Evolutionary conservation across 2,329 filamentous ascomycete species (phyloP), one percentile per base, ranked within the genome.

Genomic region (Lachnellula willkommii): DNA sequence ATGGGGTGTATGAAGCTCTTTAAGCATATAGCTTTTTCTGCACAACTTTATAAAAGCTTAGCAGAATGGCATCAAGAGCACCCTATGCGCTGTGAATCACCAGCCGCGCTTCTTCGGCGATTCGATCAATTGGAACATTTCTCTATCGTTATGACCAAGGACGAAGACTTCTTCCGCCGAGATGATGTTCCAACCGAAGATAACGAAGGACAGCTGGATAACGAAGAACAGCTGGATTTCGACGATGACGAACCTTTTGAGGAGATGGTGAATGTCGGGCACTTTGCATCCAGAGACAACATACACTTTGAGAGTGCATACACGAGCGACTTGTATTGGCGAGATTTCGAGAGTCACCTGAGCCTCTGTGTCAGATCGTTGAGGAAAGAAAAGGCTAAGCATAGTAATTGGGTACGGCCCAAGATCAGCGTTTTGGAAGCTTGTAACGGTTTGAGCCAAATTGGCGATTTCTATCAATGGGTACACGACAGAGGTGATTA

Each of bases 271-370:
- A 32, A 37, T 7, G 49, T 50, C 12, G 50, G 52, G 26, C 56
- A 58, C 37, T 57, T 54, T 35, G 45, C 47, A 49, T 42, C 56
- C 20, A 39, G 32, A 12, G 54, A 54, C 43, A 49, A 61, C 39
- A 49, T 61, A 15, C 59, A 61, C 32, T 57, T 61, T 14, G 17
- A 50, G 40, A 49, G 17, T n/a, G 46, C 48, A 20, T 37, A 47
- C 24, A 2, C 24, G 32, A 22, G 22, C 15, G 6, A 11, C 11
- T 24, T 51, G 36, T 12, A 17, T 39, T 50, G 43, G 35, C 42
- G 47, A 7, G 24, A n/a, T 47, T 46, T 20, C 14, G 24, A 20
- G 35, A 5, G 1, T 26, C 2, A 48, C 5, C 22, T 15, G 48
- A n/a, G 4, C 15, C 22, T 24, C 3, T 39, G 24, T 22, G 37